Percentiles rank a stretch among this genome's conserved stretches.
Evolutionary conservation across 1,284 basidiomycete species (phyloP).

Genomic region (Cryptococcus jaspeensis): DNA sequence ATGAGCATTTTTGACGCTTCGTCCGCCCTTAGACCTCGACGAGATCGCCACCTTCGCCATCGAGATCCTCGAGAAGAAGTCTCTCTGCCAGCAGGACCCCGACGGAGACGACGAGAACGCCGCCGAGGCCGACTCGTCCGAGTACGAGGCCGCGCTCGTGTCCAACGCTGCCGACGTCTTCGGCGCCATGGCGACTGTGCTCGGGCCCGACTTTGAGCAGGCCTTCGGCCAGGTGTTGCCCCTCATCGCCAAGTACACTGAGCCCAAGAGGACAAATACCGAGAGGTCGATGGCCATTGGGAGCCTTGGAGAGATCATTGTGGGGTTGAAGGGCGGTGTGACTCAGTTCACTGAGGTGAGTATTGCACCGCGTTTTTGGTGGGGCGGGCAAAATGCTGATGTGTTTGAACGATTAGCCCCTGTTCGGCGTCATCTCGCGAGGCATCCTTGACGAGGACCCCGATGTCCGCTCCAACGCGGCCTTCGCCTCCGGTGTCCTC

Average conservation of each 20-base stretch:
- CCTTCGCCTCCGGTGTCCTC: slow-evolving; percentile 89
- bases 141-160: slow-evolving; percentile 95
- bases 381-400: neutral
- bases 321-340: slow-evolving; percentile 82
- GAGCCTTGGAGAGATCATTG: slow-evolving; percentile 91
- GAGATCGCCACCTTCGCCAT: slow-evolving; percentile 73
- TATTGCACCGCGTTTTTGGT: neutral
- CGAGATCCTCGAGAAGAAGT: slow-evolving; percentile 86
- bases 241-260: slow-evolving; percentile 88
- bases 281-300: slow-evolving; percentile 94
- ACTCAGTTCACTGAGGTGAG: slow-evolving; percentile 73
- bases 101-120: slow-evolving; percentile 88
- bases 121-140: slow-evolving; percentile 66
- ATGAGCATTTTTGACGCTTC: neutral
- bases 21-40: slow-evolving; percentile 64
- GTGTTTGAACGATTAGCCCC: slow-evolving; percentile 45
- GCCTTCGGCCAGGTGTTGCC: slow-evolving; percentile 86
- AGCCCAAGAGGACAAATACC: slow-evolving; percentile 78
- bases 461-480: slow-evolving; percentile 94
- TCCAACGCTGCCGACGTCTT: slow-evolving; percentile 94
- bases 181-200: slow-evolving; percentile 78
- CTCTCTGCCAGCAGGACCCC: slow-evolving; percentile 92
- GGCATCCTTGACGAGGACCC: slow-evolving; percentile 81
- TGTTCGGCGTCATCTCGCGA: slow-evolving; percentile 77
- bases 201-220: slow-evolving; percentile 81